These are phyloP conservation scores for Vanrija sp. DNA, from an alignment of 1,284 basidiomycete species.

Conservation along the genomic window DNA sequence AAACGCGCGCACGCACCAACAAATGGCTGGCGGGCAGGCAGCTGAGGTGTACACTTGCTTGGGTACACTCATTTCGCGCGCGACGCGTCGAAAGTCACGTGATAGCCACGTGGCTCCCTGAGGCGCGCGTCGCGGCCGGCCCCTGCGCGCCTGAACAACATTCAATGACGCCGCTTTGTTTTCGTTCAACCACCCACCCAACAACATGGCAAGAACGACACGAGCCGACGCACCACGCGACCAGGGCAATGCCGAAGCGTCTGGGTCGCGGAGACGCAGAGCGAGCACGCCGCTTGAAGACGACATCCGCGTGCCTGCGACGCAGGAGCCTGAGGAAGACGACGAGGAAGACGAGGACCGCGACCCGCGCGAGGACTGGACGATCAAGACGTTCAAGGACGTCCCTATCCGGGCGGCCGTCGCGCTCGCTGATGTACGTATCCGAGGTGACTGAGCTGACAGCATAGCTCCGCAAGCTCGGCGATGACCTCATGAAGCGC, in stretches of 20 bases:
- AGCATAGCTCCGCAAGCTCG: conserved; percentile 4
- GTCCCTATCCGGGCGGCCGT: conserved; percentile 6
- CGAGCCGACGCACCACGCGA: neutral
- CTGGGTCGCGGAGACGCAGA: neutral
- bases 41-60: conserved; percentile 3
- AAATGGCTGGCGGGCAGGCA: neutral
- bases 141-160: too few species aligned
- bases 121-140: too few species aligned
- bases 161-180: too few species aligned
- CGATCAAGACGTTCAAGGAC: conserved; percentile 23
- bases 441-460: neutral
- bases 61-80: conserved; percentile 9
- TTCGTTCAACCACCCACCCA: too few species aligned
- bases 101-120: neutral
- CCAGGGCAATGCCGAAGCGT: neutral
- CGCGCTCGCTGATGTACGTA: neutral
- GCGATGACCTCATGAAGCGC: conserved; percentile 13
- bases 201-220: too few species aligned
- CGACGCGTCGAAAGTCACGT: conserved; percentile 16
- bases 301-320: neutral
- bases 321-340: neutral
- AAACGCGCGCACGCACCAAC: neutral
- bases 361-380: conserved; percentile 17
- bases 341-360: conserved; percentile 13
- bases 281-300: neutral